A percentile compares a stretch with the other conserved stretches of the same genome.
phyloP scores from a whole-genome alignment of 1,284 basidiomycete species.

The Trichosporon coremiiforme region DNA sequence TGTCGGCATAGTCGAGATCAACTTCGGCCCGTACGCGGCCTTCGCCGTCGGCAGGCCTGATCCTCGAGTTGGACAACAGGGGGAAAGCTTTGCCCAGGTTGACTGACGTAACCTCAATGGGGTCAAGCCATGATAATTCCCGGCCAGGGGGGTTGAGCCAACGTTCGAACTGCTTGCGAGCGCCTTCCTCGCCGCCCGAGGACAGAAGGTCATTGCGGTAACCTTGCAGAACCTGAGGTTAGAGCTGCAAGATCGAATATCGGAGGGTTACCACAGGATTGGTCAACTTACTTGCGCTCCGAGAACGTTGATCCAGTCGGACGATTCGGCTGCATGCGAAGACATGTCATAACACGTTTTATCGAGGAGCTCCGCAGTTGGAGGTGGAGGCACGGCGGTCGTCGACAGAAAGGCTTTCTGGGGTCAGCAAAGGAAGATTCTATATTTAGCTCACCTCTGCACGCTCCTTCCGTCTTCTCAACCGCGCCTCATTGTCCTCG shows the following conservation, averaged over 20 bases:
- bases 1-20: conserved; percentile 62
- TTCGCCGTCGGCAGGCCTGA: conserved; percentile 61
- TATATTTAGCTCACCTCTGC: conserved; percentile 41
- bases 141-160: conserved; percentile 54
- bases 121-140: conserved; percentile 55
- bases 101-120: conserved; percentile 61
- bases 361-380: conserved; percentile 55
- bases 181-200: conserved; percentile 56
- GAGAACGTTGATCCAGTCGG: conserved; percentile 63
- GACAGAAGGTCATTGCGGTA: conserved; percentile 56
- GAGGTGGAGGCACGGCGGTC: conserved; percentile 49
- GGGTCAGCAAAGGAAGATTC: conserved; percentile 6
- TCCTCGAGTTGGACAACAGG: conserved; percentile 60
- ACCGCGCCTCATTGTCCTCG: conserved; percentile 45
- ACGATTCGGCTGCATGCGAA: conserved; percentile 60
- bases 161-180: conserved; percentile 53
- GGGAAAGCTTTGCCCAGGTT: conserved; percentile 61
- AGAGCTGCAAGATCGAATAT: conserved; percentile 33
- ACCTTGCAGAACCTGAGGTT: conserved; percentile 52
- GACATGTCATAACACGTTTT: conserved; percentile 61
- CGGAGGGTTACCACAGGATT: conserved; percentile 35
- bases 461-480: conserved; percentile 41
- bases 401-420: conserved; percentile 50
- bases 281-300: conserved; percentile 59
- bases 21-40: conserved; percentile 62